phyloP scores from a whole-genome alignment of 2,329 filamentous ascomycete genomes.

The Keithomyces neogunnii region DNA sequence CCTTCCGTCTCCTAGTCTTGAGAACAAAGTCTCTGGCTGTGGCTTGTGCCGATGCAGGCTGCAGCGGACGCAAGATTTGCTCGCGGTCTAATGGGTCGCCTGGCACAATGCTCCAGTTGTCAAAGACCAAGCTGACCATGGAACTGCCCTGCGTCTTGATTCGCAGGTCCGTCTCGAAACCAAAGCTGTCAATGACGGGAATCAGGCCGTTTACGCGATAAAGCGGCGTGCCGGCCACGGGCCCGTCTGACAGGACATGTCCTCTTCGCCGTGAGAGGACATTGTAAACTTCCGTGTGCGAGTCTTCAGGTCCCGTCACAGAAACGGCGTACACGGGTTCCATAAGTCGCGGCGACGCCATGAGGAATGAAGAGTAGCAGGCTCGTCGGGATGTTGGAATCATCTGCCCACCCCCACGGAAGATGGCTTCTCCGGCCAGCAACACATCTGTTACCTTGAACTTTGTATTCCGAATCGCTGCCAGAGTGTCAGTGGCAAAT shows the following conservation, averaged over 20 bases:
- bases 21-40: slow-evolving; percentile 93
- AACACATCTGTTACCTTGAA: slow-evolving; percentile 92
- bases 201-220: slow-evolving; percentile 87
- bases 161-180: slow-evolving; percentile 92
- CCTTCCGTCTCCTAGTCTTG: slow-evolving; percentile 90
- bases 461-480: slow-evolving; percentile 93
- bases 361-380: slow-evolving; percentile 92
- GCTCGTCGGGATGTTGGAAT: slow-evolving; percentile 90
- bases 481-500: slow-evolving; percentile 7
- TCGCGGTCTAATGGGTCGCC: slow-evolving; percentile 90
- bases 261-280: slow-evolving; percentile 81
- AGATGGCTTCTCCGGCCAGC: slow-evolving; percentile 83
- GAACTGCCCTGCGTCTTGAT: slow-evolving; percentile 94
- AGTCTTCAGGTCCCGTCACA: slow-evolving; percentile 86
- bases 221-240: slow-evolving; percentile 86
- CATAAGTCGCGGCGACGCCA: slow-evolving; percentile 94
- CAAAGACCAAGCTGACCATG: slow-evolving; percentile 85
- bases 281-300: slow-evolving; percentile 83
- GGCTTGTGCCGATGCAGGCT: slow-evolving; percentile 79
- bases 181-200: slow-evolving; percentile 94
- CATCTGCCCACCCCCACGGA: slow-evolving; percentile 90
- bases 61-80: slow-evolving; percentile 71
- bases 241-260: slow-evolving; percentile 89
- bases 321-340: slow-evolving; percentile 90
- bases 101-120: slow-evolving; percentile 91